Evolutionary conservation across 2,329 filamentous ascomycete genomes (phyloP).

Genomic region (Verticillium tricorpus): DNA sequence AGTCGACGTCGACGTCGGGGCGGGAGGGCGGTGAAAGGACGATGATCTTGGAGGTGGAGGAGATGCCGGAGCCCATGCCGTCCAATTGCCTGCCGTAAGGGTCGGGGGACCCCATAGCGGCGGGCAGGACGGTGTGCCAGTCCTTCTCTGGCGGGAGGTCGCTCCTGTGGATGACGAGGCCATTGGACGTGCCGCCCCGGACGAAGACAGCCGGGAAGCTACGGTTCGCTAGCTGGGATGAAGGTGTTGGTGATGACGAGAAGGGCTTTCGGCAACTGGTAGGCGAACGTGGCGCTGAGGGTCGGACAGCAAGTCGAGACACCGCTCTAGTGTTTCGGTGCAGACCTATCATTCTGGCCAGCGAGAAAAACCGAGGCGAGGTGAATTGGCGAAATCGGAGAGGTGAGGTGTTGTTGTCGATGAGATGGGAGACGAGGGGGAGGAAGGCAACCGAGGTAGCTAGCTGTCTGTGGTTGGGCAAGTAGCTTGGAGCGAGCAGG

Average conservation of each 20-base stretch:
- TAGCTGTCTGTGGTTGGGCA: too few species aligned
- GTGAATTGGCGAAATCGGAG: background rate
- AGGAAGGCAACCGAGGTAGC: background rate
- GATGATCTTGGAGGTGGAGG: conserved; percentile 46
- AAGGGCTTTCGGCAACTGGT: background rate
- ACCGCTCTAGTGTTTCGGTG: background rate
- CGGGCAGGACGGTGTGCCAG: conserved; percentile 23
- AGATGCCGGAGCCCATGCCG: conserved; percentile 11
- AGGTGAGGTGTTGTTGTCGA: background rate
- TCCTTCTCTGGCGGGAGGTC: conserved; percentile 28
- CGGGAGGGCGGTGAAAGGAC: conserved; percentile 38
- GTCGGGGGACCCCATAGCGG: conserved; percentile 22
- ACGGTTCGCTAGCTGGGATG: background rate
- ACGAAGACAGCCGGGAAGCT: conserved; percentile 36
- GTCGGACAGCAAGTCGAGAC: background rate
- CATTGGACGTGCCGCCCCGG: conserved; percentile 25
- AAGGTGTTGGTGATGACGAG: background rate
- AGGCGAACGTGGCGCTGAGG: background rate
- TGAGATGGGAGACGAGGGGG: too few species aligned
- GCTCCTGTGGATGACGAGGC: conserved; percentile 25
- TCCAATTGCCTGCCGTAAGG: conserved; percentile 14
- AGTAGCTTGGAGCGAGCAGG: too few species aligned
- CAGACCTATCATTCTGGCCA: background rate
- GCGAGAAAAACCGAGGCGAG: background rate
- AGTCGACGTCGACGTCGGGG: conserved; percentile 51